Base-by-base conservation (phyloP, 208 protist genomes). In the Zelonia costaricensis region DNA sequence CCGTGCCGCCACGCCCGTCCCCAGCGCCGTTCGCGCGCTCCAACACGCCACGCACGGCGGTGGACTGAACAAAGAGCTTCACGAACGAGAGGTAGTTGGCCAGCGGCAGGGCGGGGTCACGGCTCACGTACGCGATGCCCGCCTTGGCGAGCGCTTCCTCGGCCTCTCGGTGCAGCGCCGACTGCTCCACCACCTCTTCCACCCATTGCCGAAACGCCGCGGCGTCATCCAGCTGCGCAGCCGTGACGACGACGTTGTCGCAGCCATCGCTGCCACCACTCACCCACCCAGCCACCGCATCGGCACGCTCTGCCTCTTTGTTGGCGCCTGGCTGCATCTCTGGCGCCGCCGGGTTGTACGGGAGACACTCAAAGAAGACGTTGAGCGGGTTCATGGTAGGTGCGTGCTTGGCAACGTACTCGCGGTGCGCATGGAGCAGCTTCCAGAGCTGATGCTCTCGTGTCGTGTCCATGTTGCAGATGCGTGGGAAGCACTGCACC, bases 131-230 rank as follows among this genome's bases (percentile, higher is more conserved):
- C 48, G 74, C 80, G 46, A 94, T 67, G 56, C 84, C 82, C 18
- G 81, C 79, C 39, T 69, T 65, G 28, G 62, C 57, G 18, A 90
- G 54, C 15, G 77, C 64, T 39, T 70, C 62, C 49, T 76, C 64
- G 18, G 74, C 67, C 66, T 90, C 82, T 7, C 62, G 62, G 46
- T 80, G 80, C 9, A 94, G 73, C 23, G 88, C 78, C 28, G 80
- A 90, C 61, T 94, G 84, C 65, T 82, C 88, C 27, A 91, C 75
- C 35, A 91, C 71, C 40, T 94, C 84, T 42, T 94, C 88, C 12
- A 94, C 44, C 85, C 88, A 94, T 22, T 77, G 58, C 10, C 46
- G 65, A 62, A 94, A 94, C 12, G 44, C 39, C 47, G 48, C 23
- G 18, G 44, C 23, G 10, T 76, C 66, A 48, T 80, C 58, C 47